Base-by-base conservation (phyloP, 495 filamentous ascomycete genomes). In the Corynascus novoguineensis region DNA sequence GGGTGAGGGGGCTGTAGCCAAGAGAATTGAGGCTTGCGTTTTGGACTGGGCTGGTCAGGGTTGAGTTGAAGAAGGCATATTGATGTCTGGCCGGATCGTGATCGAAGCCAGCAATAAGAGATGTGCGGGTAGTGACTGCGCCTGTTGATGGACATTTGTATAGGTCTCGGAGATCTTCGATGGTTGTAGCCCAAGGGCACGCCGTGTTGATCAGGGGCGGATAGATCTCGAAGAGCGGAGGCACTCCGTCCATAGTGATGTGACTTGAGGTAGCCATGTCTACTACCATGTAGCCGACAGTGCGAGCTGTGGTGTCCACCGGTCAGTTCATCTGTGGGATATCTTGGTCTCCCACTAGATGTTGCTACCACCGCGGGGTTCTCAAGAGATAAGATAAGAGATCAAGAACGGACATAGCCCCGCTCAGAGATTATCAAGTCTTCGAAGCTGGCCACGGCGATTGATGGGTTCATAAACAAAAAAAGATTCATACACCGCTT, bases 141-240 rank as follows among this genome's bases (percentile, higher is more conserved):
- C 86, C 86, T 0, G 83, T 88, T 58, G 76, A 70, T 0, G 79
- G 70, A 55, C 76, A 85, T 9, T 65, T 54, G 66, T 83, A 84
- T 12, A 90, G 77, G 0, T 61, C 66, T 22, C 61, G 46, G 6
- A 90, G 73, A 55, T 89, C 81, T 7, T 75, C 75, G 11, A 70
- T 57, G 6, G 78, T 81, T 0, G 82, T 86, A 12, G 86, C 85
- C 85, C 86, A 88, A 5, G 86, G 85, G 52, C 77, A 82, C 22
- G 86, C 77, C 1, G 86, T 83, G 68, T 90, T 90, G 62, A 89
- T 66, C 28, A 90, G 76, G 0, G 86, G 85, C 5, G 85, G 86
- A 29, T 69, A 29, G 62, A 90, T 82, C 15, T 58, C 38, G 22
- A 83, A 53, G 10, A 60, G 64, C 4, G 75, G 72, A 7, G 66